phyloP scores from a whole-genome alignment of 192 early-diverging fungal genomes.

The Coemansia sp. region DNA sequence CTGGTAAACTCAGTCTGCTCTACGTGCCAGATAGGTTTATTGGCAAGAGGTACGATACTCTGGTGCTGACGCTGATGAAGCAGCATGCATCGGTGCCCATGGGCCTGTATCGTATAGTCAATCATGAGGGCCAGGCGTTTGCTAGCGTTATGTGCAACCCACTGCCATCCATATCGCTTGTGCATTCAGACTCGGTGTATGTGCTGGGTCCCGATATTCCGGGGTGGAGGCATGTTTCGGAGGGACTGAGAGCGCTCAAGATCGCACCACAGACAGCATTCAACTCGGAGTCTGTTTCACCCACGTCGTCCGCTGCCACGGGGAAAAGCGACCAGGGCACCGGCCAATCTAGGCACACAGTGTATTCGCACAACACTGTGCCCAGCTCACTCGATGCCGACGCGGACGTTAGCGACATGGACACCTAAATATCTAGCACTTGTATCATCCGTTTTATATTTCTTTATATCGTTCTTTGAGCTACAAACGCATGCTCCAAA shows the following conservation, averaged over 20 bases:
- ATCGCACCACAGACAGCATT: constrained; percentile 17
- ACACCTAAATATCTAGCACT: neutral
- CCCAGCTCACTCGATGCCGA: constrained; percentile 14
- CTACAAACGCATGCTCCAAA: constrained; percentile 72
- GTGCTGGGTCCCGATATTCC: constrained; percentile 41
- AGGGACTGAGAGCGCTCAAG: constrained; percentile 11
- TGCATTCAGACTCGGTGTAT: constrained; percentile 41
- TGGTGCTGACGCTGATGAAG: constrained; percentile 50
- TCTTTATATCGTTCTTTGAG: neutral
- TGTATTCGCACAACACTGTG: constrained; percentile 49
- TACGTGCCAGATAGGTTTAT: constrained; percentile 34
- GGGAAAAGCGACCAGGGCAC: constrained; percentile 11
- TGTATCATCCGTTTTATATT: neutral
- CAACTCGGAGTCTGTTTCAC: constrained; percentile 6
- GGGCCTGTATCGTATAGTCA: constrained; percentile 50
- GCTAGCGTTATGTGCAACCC: constrained; percentile 55
- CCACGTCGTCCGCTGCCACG: constrained; percentile 1
- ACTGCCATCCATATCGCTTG: constrained; percentile 22
- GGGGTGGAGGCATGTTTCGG: constrained; percentile 38
- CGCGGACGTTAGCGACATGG: constrained; percentile 30
- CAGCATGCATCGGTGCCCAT: constrained; percentile 42
- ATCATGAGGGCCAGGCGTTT: constrained; percentile 35
- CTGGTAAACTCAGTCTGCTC: constrained; percentile 29
- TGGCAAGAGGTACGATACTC: constrained; percentile 41
- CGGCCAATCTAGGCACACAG: constrained; percentile 43